These are phyloP conservation scores for Metschnikowia anglica DNA, from an alignment of 805 yeast genomes.

Conservation along the genomic window DNA sequence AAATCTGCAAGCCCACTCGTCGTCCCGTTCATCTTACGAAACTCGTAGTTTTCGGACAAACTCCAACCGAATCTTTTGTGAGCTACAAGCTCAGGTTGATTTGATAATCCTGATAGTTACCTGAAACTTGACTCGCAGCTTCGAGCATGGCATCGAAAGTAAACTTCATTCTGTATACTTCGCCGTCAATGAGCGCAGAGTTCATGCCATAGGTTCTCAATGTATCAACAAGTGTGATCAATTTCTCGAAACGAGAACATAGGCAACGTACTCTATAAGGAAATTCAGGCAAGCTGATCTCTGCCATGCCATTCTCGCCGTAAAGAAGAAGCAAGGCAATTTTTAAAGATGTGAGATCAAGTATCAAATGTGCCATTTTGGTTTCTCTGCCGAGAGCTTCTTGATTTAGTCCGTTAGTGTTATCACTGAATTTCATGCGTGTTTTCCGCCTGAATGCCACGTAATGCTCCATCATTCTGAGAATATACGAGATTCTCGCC, in stretches of 20 bases:
- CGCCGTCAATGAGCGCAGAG: neutral
- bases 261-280: neutral
- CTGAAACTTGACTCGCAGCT: too few relatives aligned
- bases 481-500: neutral
- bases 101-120: too few relatives aligned
- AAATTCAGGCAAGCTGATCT: neutral
- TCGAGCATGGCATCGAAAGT: neutral
- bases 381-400: neutral
- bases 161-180: neutral
- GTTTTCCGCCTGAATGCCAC: neutral
- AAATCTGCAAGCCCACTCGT: too few relatives aligned
- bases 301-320: slow-evolving; percentile 1
- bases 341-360: slow-evolving; percentile 5
- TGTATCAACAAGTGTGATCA: neutral
- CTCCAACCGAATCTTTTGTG: too few relatives aligned
- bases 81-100: too few relatives aligned
- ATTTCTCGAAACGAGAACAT: neutral
- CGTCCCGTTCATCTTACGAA: too few relatives aligned
- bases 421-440: neutral
- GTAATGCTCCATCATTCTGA: slow-evolving; percentile 1
- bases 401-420: neutral
- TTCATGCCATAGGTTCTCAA: neutral
- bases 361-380: neutral
- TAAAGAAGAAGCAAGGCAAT: neutral
- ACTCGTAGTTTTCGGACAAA: too few relatives aligned